Evolutionary conservation across 2,329 filamentous ascomycete genomes (phyloP).

Genomic region (Fusarium nygamai): DNA sequence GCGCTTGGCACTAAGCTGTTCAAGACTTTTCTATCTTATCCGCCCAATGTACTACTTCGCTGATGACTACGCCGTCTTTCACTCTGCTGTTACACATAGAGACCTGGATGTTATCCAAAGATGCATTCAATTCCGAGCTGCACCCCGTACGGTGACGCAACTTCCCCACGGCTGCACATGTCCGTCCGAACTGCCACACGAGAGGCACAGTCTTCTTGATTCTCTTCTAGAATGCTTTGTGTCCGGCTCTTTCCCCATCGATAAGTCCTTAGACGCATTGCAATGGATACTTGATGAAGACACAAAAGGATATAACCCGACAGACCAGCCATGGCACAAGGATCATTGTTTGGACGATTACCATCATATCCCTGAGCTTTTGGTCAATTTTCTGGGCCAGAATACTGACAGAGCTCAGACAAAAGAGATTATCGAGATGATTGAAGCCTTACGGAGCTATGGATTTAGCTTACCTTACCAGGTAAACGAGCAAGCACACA

Average conservation of each 20-base stretch:
- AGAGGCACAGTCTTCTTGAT: background rate
- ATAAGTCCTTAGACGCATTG: background rate
- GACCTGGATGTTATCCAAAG: background rate
- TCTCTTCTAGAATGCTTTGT: background rate
- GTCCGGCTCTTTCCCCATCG: background rate
- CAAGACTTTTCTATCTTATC: background rate
- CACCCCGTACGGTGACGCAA: background rate
- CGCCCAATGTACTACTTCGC: background rate
- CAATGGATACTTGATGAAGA: background rate
- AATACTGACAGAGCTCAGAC: background rate
- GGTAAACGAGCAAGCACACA: background rate
- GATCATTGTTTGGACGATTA: too few species aligned
- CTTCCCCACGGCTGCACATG: background rate
- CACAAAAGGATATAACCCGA: background rate
- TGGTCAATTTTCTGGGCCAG: background rate
- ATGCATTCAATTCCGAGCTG: background rate
- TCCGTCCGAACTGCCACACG: background rate
- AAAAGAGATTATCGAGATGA: background rate
- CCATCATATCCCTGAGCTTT: background rate
- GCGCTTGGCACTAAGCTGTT: background rate
- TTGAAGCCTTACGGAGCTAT: background rate
- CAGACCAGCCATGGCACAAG: background rate
- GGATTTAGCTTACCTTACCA: background rate
- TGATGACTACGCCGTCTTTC: background rate
- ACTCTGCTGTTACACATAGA: background rate